Evolutionary conservation across 1,284 basidiomycete species (phyloP).

Genomic region (Dichomitus squalens): DNA sequence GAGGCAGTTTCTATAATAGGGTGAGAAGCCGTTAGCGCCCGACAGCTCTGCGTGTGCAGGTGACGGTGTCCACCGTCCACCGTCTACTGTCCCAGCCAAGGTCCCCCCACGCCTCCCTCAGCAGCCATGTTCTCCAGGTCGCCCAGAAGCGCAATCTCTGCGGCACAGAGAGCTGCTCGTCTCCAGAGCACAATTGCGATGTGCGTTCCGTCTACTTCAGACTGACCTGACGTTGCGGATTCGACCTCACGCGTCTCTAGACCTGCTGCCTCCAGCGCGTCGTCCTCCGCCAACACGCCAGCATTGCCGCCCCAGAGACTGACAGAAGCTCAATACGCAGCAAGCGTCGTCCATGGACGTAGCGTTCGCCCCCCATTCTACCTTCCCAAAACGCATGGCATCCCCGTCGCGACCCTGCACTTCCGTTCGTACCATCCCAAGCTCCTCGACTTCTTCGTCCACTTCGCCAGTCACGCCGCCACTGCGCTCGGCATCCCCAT

Average conservation of each 20-base stretch:
- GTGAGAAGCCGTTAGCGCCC: too few species aligned
- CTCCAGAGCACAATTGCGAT: conserved; percentile 9
- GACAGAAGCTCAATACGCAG: conserved; percentile 24
- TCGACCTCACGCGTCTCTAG: background rate
- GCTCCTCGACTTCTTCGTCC: conserved; percentile 79
- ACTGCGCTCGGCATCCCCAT: conserved; percentile 83
- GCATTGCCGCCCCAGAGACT: background rate
- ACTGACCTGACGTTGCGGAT: background rate
- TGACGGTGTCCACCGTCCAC: too few species aligned
- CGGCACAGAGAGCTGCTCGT: conserved; percentile 10
- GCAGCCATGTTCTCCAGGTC: conserved; percentile 16
- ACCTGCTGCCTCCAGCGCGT: conserved; percentile 6
- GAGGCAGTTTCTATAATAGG: too few species aligned
- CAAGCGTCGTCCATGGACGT: conserved; percentile 62
- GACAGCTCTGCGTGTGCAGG: background rate
- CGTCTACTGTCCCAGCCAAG: too few species aligned
- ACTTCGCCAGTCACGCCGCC: conserved; percentile 87
- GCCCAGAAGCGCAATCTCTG: conserved; percentile 4
- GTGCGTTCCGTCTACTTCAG: conserved; percentile 4
- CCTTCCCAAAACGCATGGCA: conserved; percentile 65
- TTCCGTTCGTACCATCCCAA: conserved; percentile 77
- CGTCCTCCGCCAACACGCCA: background rate
- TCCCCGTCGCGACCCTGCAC: conserved; percentile 86
- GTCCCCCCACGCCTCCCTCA: too few species aligned
- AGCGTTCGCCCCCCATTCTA: conserved; percentile 51